phyloP scores from a whole-genome alignment of 208 protist genomes.

The Angomonas ambiguus region DNA sequence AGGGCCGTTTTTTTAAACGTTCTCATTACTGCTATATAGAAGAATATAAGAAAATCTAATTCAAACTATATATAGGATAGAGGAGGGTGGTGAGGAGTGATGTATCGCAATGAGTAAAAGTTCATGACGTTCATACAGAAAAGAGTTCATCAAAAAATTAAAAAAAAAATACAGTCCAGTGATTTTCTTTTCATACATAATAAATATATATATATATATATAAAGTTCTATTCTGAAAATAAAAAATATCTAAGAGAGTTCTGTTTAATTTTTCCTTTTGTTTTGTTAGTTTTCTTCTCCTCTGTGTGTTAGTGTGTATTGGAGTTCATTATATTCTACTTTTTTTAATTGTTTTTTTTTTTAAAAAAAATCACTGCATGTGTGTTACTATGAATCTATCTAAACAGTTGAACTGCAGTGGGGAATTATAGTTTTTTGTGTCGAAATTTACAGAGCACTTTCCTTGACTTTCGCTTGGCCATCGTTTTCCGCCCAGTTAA shows the following conservation, averaged over 20 bases:
- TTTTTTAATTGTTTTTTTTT: not conserved
- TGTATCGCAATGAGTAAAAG: too few relatives aligned
- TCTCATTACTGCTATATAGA: too few relatives aligned
- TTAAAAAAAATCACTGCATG: too few relatives aligned
- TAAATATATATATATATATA: not conserved
- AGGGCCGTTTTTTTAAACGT: not conserved
- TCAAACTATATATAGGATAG: too few relatives aligned
- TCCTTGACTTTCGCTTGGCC: not conserved
- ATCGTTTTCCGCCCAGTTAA: not conserved
- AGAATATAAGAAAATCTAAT: not conserved
- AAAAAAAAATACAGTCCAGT: not conserved
- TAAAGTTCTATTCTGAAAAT: conserved; percentile 2
- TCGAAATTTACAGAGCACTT: not conserved
- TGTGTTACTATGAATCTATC: not conserved
- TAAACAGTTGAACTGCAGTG: too few relatives aligned
- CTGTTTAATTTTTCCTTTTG: not conserved
- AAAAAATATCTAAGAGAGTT: not conserved
- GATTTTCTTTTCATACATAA: not conserved
- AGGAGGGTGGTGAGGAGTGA: too few relatives aligned
- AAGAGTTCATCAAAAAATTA: conserved; percentile 11
- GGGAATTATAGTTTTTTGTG: not conserved
- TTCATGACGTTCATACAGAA: too few relatives aligned
- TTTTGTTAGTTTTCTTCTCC: too few relatives aligned
- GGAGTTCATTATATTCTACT: too few relatives aligned
- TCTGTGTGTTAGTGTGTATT: too few relatives aligned